Base-by-base conservation (phyloP, 495 filamentous ascomycete genomes). In the Delitschia confertaspora region DNA sequence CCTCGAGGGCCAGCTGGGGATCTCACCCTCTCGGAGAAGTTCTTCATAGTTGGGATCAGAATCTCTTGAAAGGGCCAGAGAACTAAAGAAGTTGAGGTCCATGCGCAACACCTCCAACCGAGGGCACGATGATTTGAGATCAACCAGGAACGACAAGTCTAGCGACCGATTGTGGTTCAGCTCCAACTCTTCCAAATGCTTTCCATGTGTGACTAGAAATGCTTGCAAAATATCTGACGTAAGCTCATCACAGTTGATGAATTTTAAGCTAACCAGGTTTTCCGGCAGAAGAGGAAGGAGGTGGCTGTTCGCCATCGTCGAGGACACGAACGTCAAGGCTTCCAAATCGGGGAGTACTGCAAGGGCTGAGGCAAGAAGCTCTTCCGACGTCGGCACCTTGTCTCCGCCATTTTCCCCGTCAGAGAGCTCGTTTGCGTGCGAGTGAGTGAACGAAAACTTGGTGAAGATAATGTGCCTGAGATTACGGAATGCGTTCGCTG, bases 81-180 rank as follows among this genome's bases (percentile, higher is more conserved):
- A 53, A 44, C 72, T 75, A 57, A 71, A 74, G 42, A 82, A 85
- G 8, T 75, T 78, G 13, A 91, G 64, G 47, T 93, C 83, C 70
- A 87, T 76, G 34, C 71, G 72, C 18, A 95, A 67, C 4, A 67
- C 66, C 55, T 79, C 64, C n/a, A 95, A 67, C 2, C 69, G 70
- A 0, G 79, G 80, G 52, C 85, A 93, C 7, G 72, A 66, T 6
- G 57, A 46, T 4, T 67, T 75, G 10, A 95, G 63, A 36, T 67
- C 45, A 3, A 72, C 66, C 14, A 87, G 63, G 55, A 91, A 93
- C 2, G 72, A 71, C 19, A 94, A 58, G 49, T 73, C 79, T n/a
- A 94, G 65, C 13, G 78, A 72, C 34, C 80, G 77, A 56, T 89
- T 89, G 60, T 93, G 82, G 13, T 79, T 72, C 2, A 95, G 67